phyloP scores from a whole-genome alignment of 768 basidiomycete genomes.

The Imleria badia region DNA sequence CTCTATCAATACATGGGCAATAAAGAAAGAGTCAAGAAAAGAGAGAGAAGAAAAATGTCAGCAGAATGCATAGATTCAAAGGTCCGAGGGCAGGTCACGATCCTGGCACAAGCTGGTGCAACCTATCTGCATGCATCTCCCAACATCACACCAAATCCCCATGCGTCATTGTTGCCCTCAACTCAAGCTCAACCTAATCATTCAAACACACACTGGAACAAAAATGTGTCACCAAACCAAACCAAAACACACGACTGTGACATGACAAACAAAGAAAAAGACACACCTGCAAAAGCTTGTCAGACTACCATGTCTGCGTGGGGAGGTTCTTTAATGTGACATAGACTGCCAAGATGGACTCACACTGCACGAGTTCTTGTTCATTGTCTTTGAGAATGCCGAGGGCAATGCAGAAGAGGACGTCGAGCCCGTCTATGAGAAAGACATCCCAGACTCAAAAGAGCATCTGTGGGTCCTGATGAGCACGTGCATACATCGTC shows the following conservation, averaged over 20 bases:
- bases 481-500: background rate
- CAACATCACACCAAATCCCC: slow-evolving; percentile 56
- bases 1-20: slow-evolving; percentile 7
- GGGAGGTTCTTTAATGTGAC: slow-evolving; percentile 87
- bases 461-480: slow-evolving; percentile 59
- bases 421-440: slow-evolving; percentile 89
- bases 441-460: slow-evolving; percentile 97
- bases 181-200: slow-evolving; percentile 59
- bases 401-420: slow-evolving; percentile 87
- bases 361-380: slow-evolving; percentile 76
- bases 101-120: slow-evolving; percentile 42
- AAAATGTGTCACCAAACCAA: background rate
- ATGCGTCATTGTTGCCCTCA: slow-evolving; percentile 52
- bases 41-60: too few relatives aligned
- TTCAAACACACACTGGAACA: too few relatives aligned
- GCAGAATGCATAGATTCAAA: background rate
- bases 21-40: background rate
- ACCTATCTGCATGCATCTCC: slow-evolving; percentile 46
- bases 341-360: slow-evolving; percentile 87
- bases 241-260: background rate
- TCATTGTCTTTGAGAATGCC: slow-evolving; percentile 85
- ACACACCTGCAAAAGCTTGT: slow-evolving; percentile 80
- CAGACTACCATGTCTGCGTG: slow-evolving; percentile 91
- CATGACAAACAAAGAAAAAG: background rate
- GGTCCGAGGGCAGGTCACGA: background rate